phyloP scores from a whole-genome alignment of 1,284 basidiomycete species.

The Cryptococcus deneoformans region DNA sequence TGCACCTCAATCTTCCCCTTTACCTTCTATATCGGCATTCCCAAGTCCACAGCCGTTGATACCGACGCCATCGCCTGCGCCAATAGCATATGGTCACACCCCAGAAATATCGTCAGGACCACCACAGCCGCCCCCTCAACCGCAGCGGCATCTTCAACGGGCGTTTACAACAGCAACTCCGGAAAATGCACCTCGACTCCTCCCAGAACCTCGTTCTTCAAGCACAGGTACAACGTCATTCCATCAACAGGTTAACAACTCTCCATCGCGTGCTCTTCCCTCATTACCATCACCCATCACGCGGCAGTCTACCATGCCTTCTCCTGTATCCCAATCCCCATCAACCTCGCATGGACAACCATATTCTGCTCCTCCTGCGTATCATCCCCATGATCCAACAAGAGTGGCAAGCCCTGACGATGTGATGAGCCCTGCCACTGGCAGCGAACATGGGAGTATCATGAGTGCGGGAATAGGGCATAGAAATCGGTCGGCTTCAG shows the following conservation, averaged over 20 bases:
- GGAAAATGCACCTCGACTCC: conserved; percentile 3
- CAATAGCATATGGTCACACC: conserved; percentile 8
- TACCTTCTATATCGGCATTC: conserved; percentile 20
- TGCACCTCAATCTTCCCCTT: conserved; percentile 27
- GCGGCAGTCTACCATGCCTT: conserved; percentile 8
- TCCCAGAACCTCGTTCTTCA: conserved; percentile 18
- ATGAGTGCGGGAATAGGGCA: conserved; percentile 20
- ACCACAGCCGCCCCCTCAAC: conserved; percentile 44
- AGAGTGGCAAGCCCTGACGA: conserved; percentile 38
- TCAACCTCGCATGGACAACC: conserved; percentile 8
- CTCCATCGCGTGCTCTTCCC: conserved; percentile 34
- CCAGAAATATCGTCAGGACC: conserved; percentile 18
- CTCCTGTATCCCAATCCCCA: conserved; percentile 5
- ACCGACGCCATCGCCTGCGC: conserved; percentile 1
- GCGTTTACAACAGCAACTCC: conserved; percentile 36
- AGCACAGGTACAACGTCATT: conserved; percentile 11
- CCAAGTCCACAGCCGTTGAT: conserved; percentile 16
- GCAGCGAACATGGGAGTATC: conserved; percentile 20
- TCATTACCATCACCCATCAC: conserved; percentile 25
- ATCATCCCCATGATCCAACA: conserved; percentile 5
- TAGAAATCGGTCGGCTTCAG: conserved; percentile 21
- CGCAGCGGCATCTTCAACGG: conserved; percentile 37
- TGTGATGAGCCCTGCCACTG: conserved; percentile 21
- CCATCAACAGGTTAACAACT: conserved; percentile 13
- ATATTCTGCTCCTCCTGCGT: conserved; percentile 1